phyloP scores from a whole-genome alignment of 2,329 filamentous ascomycete species.

The Samsoniella hepiali region DNA sequence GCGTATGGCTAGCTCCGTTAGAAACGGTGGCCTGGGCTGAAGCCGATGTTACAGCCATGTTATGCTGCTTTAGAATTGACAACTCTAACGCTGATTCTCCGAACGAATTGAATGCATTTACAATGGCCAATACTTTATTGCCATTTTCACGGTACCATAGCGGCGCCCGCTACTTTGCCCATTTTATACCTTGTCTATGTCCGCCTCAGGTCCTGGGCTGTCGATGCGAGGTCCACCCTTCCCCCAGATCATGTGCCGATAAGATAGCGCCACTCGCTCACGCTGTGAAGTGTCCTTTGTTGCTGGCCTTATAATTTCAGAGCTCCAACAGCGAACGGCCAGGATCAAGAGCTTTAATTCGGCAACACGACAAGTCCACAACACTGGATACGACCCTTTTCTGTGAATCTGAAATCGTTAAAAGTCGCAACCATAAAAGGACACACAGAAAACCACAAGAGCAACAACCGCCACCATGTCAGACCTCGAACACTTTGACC shows the following conservation, averaged over 20 bases:
- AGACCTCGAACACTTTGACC: slow-evolving; percentile 71
- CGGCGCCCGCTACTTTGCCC: neutral
- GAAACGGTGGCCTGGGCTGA: neutral
- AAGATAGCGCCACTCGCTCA: slow-evolving; percentile 9
- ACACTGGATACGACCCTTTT: too few relatives aligned
- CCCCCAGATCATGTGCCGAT: slow-evolving; percentile 19
- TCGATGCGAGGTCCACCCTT: neutral
- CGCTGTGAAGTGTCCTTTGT: slow-evolving; percentile 16
- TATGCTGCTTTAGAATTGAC: too few relatives aligned
- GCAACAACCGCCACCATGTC: slow-evolving; percentile 41
- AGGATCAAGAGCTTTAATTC: neutral
- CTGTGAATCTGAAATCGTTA: too few relatives aligned
- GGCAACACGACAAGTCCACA: neutral
- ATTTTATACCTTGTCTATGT: neutral
- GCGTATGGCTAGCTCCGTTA: neutral
- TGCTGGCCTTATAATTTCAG: neutral
- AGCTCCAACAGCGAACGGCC: neutral
- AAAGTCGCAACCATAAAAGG: neutral
- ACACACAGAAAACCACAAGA: neutral
- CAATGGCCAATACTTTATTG: neutral
- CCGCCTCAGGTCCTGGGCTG: neutral
- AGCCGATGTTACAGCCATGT: neutral
- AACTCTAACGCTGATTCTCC: too few relatives aligned
- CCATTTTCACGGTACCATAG: neutral
- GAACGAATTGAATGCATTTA: too few relatives aligned